Evolutionary conservation across 2,329 filamentous ascomycete genomes (phyloP).

Genomic region (Ophiostoma fasciatum): DNA sequence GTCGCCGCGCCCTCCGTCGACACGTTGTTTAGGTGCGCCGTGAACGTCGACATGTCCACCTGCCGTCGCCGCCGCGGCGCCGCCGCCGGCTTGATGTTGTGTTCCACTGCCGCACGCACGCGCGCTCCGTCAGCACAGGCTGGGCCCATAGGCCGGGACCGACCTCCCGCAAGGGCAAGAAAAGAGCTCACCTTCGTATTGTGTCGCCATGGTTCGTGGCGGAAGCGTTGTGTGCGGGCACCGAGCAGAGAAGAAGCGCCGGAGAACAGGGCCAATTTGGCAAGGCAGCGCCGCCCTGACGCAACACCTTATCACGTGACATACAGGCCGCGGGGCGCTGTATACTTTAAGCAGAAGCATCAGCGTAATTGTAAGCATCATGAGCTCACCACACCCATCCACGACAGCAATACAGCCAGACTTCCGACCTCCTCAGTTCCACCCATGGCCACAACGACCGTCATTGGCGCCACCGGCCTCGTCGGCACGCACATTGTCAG

Average conservation of each 20-base stretch:
- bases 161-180: not conserved
- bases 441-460: conserved; percentile 15
- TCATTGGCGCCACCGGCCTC: conserved; percentile 53
- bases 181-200: conserved; percentile 36
- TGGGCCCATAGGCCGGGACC: too few species aligned
- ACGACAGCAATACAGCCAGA: too few species aligned
- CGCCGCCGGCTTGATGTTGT: conserved; percentile 39
- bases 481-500: conserved; percentile 61
- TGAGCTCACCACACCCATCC: too few species aligned
- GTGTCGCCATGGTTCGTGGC: conserved; percentile 36
- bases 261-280: too few species aligned
- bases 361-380: too few species aligned
- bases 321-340: too few species aligned
- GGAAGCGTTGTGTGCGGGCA: too few species aligned
- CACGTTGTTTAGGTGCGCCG: conserved; percentile 40
- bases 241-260: too few species aligned
- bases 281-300: too few species aligned
- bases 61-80: conserved; percentile 32
- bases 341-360: too few species aligned
- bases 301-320: too few species aligned
- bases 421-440: not conserved
- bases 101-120: conserved; percentile 45
- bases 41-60: conserved; percentile 50
- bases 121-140: not conserved
- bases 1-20: conserved; percentile 12